phyloP scores from a whole-genome alignment of 2,329 filamentous ascomycete species.

The Ceratocystis huliohia region DNA sequence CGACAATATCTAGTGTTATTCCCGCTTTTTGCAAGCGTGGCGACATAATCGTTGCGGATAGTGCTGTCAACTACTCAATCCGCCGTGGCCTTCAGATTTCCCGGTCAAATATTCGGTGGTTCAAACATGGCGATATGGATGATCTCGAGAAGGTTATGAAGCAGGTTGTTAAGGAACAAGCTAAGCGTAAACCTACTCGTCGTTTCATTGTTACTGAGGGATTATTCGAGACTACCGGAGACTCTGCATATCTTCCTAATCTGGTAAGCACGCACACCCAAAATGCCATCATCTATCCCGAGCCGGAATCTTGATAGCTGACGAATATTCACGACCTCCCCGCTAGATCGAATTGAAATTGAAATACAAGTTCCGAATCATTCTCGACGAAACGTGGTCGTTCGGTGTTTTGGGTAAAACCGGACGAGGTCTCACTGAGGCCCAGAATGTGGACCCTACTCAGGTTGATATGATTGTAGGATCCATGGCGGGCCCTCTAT shows the following conservation, averaged over 20 bases:
- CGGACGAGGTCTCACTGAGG: constrained; percentile 84
- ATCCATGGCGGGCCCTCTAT: constrained; percentile 77
- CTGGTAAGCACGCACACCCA: constrained; percentile 44
- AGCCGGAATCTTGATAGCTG: constrained; percentile 15
- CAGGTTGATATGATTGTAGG: constrained; percentile 97
- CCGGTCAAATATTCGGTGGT: constrained; percentile 84
- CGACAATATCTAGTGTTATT: constrained; percentile 92
- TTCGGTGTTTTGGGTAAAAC: constrained; percentile 89
- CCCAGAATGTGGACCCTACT: constrained; percentile 85
- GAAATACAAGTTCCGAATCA: constrained; percentile 94
- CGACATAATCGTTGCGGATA: constrained; percentile 92
- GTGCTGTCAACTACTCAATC: constrained; percentile 84
- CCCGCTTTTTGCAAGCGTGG: constrained; percentile 94
- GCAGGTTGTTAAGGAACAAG: constrained; percentile 77
- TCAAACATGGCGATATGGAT: constrained; percentile 89
- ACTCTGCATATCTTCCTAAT: constrained; percentile 71
- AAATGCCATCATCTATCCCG: neutral
- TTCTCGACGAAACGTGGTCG: constrained; percentile 94
- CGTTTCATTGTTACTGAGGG: constrained; percentile 95
- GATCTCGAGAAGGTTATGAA: constrained; percentile 78
- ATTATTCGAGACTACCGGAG: constrained; percentile 80
- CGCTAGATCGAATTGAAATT: constrained; percentile 65
- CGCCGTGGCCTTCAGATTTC: constrained; percentile 90
- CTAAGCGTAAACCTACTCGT: constrained; percentile 72
- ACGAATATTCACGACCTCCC: neutral